phyloP scores from a whole-genome alignment of 371 early-diverging fungal genomes.

The Haplosporangium sp. region DNA sequence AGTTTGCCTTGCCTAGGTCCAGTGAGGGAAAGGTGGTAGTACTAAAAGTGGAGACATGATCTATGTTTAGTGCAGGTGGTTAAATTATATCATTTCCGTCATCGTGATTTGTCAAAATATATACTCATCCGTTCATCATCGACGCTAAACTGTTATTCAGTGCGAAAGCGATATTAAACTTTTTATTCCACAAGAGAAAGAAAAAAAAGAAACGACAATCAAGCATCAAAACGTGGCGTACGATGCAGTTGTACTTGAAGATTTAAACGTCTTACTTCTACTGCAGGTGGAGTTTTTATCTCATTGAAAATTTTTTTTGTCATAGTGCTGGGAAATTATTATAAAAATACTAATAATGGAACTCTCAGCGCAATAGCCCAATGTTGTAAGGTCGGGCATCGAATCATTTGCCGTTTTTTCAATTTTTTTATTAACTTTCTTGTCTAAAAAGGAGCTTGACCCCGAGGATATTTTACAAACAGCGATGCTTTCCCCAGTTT shows the following conservation, averaged over 20 bases:
- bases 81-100: too few relatives aligned
- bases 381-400: not conserved
- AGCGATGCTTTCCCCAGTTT: not conserved
- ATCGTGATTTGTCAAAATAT: too few relatives aligned
- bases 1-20: too few relatives aligned
- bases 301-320: not conserved
- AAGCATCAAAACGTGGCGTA: constrained; percentile 34
- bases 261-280: not conserved
- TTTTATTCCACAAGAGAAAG: not conserved
- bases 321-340: not conserved
- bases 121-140: not conserved
- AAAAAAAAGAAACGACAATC: not conserved
- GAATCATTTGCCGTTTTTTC: constrained; percentile 4
- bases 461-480: constrained; percentile 18
- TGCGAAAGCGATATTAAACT: constrained; percentile 6
- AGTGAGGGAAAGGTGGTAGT: too few relatives aligned
- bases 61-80: too few relatives aligned
- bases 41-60: too few relatives aligned
- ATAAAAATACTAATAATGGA: too few relatives aligned
- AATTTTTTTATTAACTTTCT: not conserved
- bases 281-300: not conserved
- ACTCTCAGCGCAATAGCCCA: not conserved
- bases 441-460: constrained; percentile 19
- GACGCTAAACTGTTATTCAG: not conserved
- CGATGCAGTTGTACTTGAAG: constrained; percentile 14